Conservation (phyloP, 495 filamentous ascomycete genomes). For the Bacidia gigantensis region DNA sequence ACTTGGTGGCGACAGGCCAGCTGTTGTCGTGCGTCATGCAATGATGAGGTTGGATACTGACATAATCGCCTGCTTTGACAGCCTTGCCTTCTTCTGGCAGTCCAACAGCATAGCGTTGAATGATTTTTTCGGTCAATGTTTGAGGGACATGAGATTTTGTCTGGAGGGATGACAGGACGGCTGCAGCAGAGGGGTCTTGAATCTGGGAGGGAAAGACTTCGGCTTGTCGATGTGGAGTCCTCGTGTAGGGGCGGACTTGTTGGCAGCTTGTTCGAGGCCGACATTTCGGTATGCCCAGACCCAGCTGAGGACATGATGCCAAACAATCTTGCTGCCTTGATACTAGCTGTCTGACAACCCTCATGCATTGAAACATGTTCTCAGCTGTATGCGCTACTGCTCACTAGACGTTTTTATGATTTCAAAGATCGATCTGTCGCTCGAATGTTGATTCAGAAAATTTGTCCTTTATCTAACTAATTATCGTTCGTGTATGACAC, state of each 20-base stretch:
- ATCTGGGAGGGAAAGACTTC: slow-evolving; percentile 40
- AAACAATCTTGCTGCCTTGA: slow-evolving; percentile 49
- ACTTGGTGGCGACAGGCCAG: slow-evolving; percentile 75
- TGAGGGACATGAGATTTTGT: slow-evolving; percentile 38
- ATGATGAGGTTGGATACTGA: slow-evolving; percentile 57
- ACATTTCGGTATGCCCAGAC: not conserved
- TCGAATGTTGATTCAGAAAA: too few species aligned
- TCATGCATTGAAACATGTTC: not conserved
- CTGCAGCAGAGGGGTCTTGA: slow-evolving; percentile 29
- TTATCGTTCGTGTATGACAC: too few species aligned
- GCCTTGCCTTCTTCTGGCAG: slow-evolving; percentile 51
- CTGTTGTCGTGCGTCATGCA: slow-evolving; percentile 94
- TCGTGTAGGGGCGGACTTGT: slow-evolving; percentile 26
- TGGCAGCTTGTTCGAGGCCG: not conserved
- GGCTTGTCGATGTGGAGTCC: slow-evolving; percentile 26
- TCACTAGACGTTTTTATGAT: too few species aligned
- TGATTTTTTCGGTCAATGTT: slow-evolving; percentile 86
- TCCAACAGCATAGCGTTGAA: slow-evolving; percentile 62
- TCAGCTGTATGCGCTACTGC: too few species aligned
- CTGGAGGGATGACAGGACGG: slow-evolving; percentile 31
- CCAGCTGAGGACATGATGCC: slow-evolving; percentile 56
- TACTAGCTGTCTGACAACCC: not conserved
- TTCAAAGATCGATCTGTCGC: too few species aligned
- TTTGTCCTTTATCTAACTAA: too few species aligned
- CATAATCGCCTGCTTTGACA: slow-evolving; percentile 67